A percentile compares a stretch with the other conserved stretches of the same genome.
These are phyloP conservation scores for Teunomyces funiuensis DNA, from an alignment of 805 yeast species.

Conservation along the genomic window DNA sequence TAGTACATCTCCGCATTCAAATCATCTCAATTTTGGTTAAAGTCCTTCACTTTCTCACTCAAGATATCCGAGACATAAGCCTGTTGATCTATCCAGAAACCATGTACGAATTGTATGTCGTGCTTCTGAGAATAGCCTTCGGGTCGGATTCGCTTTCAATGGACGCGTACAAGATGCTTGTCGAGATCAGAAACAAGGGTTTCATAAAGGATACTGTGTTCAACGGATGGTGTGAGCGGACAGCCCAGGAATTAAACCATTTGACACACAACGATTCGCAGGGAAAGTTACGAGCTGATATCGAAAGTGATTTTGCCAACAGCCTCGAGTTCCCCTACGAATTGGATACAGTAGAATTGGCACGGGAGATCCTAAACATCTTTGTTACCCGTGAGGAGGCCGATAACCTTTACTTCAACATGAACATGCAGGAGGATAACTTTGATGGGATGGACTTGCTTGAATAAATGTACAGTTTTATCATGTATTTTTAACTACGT, in stretches of 20 bases:
- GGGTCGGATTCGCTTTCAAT: conserved; percentile 42
- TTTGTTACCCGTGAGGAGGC: conserved; percentile 77
- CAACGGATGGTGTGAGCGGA: conserved; percentile 44
- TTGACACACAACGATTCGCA: conserved; percentile 10
- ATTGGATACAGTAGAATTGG: conserved; percentile 61
- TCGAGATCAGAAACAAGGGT: conserved; percentile 31
- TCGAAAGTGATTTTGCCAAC: conserved; percentile 49
- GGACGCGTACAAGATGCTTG: conserved; percentile 37
- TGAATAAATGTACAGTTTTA: conserved; percentile 6
- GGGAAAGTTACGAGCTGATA: conserved; percentile 26
- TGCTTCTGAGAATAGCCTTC: conserved; percentile 54
- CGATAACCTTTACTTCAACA: conserved; percentile 67
- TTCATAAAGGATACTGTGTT: conserved; percentile 34
- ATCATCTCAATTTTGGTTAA: conserved; percentile 42
- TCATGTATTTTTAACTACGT: conserved; percentile 4
- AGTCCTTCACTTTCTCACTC: conserved; percentile 38
- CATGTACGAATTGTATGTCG: conserved; percentile 47
- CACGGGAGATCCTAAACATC: conserved; percentile 67
- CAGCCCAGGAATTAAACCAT: conserved; percentile 41
- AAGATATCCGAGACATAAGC: conserved; percentile 28
- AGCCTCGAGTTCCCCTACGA: conserved; percentile 65
- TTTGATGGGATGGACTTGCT: conserved; percentile 27
- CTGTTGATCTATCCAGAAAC: conserved; percentile 41
- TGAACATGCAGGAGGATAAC: conserved; percentile 44
- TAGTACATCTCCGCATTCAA: conserved; percentile 35